These are phyloP conservation scores for Suillus hirtellus DNA, from an alignment of 768 basidiomycete genomes.

Conservation along the genomic window DNA sequence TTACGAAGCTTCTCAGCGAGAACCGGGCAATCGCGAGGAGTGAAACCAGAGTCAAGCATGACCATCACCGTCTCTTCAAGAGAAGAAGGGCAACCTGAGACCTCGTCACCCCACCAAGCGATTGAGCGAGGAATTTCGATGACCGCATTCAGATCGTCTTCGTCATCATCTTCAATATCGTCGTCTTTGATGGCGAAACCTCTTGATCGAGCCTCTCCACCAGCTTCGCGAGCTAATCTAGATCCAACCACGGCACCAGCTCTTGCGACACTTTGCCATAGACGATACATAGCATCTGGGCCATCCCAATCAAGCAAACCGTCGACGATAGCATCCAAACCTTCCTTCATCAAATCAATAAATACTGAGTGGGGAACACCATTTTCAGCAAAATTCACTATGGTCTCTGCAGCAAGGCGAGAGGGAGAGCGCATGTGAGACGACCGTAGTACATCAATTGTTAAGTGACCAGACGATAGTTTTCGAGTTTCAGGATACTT, in stretches of 20 bases:
- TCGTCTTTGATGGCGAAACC: slow-evolving; percentile 41
- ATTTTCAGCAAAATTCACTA: slow-evolving; percentile 67
- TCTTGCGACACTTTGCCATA: slow-evolving; percentile 43
- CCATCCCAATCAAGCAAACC: slow-evolving; percentile 49
- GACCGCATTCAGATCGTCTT: slow-evolving; percentile 31
- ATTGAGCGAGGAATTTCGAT: slow-evolving; percentile 42
- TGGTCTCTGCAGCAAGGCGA: slow-evolving; percentile 54
- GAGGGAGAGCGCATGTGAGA: slow-evolving; percentile 48
- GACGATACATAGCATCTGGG: slow-evolving; percentile 37
- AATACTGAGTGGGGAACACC: slow-evolving; percentile 50
- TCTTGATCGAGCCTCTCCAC: slow-evolving; percentile 38
- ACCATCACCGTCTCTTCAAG: slow-evolving; percentile 62
- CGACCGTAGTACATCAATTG: slow-evolving; percentile 54
- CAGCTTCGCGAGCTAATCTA: slow-evolving; percentile 38
- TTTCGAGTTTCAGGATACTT: slow-evolving; percentile 33
- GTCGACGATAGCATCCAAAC: slow-evolving; percentile 36
- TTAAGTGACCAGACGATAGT: slow-evolving; percentile 43
- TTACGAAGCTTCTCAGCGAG: slow-evolving; percentile 55
- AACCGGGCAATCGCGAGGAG: slow-evolving; percentile 47
- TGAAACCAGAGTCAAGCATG: slow-evolving; percentile 61
- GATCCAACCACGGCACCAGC: slow-evolving; percentile 44
- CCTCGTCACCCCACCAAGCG: slow-evolving; percentile 71
- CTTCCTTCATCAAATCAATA: slow-evolving; percentile 36
- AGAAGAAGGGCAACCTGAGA: slow-evolving; percentile 58
- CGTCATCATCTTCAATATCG: slow-evolving; percentile 41